Evolutionary conservation across 2,329 filamentous ascomycete species (phyloP).

Genomic region (Trichoderma pleuroti): DNA sequence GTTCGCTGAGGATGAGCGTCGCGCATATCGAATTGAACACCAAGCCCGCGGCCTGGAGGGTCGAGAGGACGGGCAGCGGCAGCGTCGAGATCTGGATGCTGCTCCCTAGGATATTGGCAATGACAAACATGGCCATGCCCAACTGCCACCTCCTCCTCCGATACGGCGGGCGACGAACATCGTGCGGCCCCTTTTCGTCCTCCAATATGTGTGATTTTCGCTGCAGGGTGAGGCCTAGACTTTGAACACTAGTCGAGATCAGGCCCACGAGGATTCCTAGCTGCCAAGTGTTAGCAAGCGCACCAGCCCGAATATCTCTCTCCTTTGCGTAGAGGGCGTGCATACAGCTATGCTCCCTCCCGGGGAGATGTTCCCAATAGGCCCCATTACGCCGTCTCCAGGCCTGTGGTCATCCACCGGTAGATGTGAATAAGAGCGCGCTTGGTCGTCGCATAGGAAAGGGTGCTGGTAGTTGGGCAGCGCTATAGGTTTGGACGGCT

Average conservation of each 20-base stretch:
- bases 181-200: constrained; percentile 81
- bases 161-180: constrained; percentile 81
- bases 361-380: constrained; percentile 71
- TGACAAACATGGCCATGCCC: constrained; percentile 95
- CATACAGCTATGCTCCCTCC: constrained; percentile 73
- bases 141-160: constrained; percentile 90
- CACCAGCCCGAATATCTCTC: neutral
- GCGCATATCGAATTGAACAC: constrained; percentile 99
- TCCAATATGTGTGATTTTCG: constrained; percentile 97
- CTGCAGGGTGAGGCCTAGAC: constrained; percentile 89
- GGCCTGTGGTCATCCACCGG: constrained; percentile 47
- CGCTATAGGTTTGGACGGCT: neutral
- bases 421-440: constrained; percentile 16
- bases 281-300: constrained; percentile 43
- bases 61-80: constrained; percentile 89
- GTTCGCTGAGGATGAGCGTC: constrained; percentile 84
- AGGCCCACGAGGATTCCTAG: constrained; percentile 91
- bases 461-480: neutral
- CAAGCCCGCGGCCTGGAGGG: constrained; percentile 88
- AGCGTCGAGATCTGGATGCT: constrained; percentile 97
- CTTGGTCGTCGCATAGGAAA: constrained; percentile 28
- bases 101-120: constrained; percentile 90
- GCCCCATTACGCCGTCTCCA: constrained; percentile 57
- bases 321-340: constrained; percentile 18
- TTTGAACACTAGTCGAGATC: constrained; percentile 90